Conservation (phyloP, 306 rosid genomes). For the Quercus variabilis region DNA sequence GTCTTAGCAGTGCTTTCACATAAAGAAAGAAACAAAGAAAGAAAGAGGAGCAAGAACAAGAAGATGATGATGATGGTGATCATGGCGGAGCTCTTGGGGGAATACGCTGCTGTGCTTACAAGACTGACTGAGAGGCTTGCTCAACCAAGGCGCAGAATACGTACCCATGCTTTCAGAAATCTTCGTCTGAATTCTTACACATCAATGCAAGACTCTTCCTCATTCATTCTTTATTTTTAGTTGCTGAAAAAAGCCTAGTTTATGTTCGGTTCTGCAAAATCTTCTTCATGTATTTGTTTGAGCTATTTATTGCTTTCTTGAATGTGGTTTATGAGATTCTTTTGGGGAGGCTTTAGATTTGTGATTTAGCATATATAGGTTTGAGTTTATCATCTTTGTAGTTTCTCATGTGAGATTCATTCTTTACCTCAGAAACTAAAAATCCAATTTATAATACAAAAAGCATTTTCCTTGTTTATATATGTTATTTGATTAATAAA, state of each 20-base stretch:
- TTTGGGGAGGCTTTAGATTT: not conserved
- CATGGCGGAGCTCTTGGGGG: conserved; percentile 51
- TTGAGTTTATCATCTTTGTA: not conserved
- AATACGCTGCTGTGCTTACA: conserved; percentile 41
- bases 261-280: not conserved
- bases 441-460: not conserved
- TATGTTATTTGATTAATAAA: too few species aligned
- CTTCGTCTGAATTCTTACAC: conserved; percentile 29
- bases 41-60: conserved; percentile 8
- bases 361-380: not conserved
- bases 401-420: not conserved
- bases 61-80: conserved; percentile 65
- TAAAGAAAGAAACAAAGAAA: not conserved
- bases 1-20: not conserved
- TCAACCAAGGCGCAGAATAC: conserved; percentile 15
- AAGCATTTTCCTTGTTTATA: too few species aligned
- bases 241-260: not conserved
- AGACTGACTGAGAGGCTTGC: conserved; percentile 36
- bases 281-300: not conserved
- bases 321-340: not conserved
- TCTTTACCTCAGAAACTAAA: not conserved
- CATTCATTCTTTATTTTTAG: conserved; percentile 54
- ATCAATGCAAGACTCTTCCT: conserved; percentile 40
- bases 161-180: conserved; percentile 26
- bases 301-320: not conserved